Percentiles rank a stretch among this genome's conserved stretches.
phyloP scores from a whole-genome alignment of 331 rosid species.

The Erythrophleum ivorense region DNA sequence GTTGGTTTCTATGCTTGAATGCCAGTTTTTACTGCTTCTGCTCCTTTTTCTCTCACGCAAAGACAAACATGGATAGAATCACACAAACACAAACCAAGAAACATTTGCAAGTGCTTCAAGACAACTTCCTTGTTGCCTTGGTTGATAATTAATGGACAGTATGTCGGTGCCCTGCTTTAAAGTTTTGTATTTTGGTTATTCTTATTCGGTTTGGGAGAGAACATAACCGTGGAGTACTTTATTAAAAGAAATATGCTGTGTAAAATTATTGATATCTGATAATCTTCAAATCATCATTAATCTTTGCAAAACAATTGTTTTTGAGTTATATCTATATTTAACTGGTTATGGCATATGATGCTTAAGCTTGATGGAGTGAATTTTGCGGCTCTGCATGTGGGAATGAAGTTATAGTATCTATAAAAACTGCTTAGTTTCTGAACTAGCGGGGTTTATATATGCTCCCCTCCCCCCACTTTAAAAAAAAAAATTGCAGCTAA shows the following conservation, averaged over 20 bases:
- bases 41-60: background rate
- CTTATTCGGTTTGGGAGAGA: background rate
- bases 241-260: background rate
- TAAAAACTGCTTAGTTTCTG: constrained; percentile 11
- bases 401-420: background rate
- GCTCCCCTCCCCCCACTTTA: background rate
- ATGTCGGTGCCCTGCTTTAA: background rate
- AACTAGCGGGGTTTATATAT: background rate
- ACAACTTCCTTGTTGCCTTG: background rate
- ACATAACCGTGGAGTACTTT: background rate
- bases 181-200: background rate
- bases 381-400: background rate
- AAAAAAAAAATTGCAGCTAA: background rate
- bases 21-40: constrained; percentile 2
- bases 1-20: constrained; percentile 1
- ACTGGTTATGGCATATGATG: constrained; percentile 1
- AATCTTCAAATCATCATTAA: background rate
- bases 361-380: background rate
- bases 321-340: background rate
- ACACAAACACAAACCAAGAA: too few species aligned
- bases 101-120: background rate
- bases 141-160: background rate
- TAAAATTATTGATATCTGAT: background rate
- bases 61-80: too few species aligned
- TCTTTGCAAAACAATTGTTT: background rate